Base-by-base conservation (phyloP, 2,329 filamentous ascomycete genomes). In the Capronia americana region DNA sequence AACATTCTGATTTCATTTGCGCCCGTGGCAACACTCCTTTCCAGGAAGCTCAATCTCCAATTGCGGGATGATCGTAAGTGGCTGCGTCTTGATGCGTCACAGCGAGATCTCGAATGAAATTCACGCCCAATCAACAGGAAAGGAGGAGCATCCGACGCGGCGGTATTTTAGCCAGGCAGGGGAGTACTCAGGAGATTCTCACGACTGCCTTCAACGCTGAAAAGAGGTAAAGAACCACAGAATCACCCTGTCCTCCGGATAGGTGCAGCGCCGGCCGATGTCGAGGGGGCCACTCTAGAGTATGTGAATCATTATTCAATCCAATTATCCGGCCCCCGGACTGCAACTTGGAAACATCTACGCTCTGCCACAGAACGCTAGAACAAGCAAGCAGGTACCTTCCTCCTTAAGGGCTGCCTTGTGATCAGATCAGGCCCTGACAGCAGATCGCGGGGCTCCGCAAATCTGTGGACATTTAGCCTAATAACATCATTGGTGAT, bases 401-500 rank as follows among this genome's bases (percentile, higher is more conserved):
- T 57, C 32, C n/a, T 46, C 6, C n/a, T 32, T 46, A 17, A 11
- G 14, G 7, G 12, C 5, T 26, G n/a, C 20, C 34, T 46, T 41
- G 30, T 41, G 55, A 41, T 32, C 55, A 38, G 55, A 57, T 46
- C 55, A 30, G 2, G 32, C 34, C 23, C 41, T 34, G 55, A 44
- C 11, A 46, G 5, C 12, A 57, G 28, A 44, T 41, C 55, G 55
- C 20, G 55, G 55, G 32, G 55, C 32, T 57, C 55, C 55, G 55
- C 55, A 44, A 6, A 26, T 41, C 20, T 30, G 20, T n/a, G 28
- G 20, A 46, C 17, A 57, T 57, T 57, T 57, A 57, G 55, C n/a
- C 55, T 57, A 44, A 57, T 57, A 57, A 41, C 20, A 23, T 44
- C 4, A 41, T 57, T 57, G 55, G 32, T 30, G 34, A 26, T 38